A percentile compares a stretch with the other conserved stretches of the same genome.
phyloP scores from a whole-genome alignment of 768 basidiomycete genomes.

The Mycena epipterygia region DNA sequence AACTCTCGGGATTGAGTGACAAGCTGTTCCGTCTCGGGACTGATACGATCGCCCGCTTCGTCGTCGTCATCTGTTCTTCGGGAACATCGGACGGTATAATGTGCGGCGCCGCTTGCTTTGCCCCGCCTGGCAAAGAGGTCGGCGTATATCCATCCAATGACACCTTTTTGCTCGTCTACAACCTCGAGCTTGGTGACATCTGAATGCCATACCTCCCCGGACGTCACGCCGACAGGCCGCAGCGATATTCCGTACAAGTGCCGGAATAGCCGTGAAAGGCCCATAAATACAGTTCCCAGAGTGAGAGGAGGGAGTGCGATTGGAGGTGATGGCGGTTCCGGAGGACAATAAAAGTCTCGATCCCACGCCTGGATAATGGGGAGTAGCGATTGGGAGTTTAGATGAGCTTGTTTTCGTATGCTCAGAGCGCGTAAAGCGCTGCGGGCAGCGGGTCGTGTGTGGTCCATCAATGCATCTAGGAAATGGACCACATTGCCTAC shows the following conservation, averaged over 20 bases:
- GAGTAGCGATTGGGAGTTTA: conserved; percentile 65
- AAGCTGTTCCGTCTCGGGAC: conserved; percentile 54
- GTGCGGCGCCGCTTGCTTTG: conserved; percentile 93
- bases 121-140: conserved; percentile 90
- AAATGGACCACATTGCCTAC: conserved; percentile 91
- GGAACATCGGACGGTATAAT: conserved; percentile 97
- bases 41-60: conserved; percentile 69
- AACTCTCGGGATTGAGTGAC: conserved; percentile 70
- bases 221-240: conserved; percentile 73
- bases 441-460: conserved; percentile 83
- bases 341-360: conserved; percentile 92
- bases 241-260: conserved; percentile 90
- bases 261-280: conserved; percentile 89
- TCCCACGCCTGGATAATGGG: conserved; percentile 96
- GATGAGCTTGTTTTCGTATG: conserved; percentile 81
- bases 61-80: conserved; percentile 94
- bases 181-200: conserved; percentile 95
- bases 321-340: conserved; percentile 81
- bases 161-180: conserved; percentile 87
- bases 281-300: conserved; percentile 92
- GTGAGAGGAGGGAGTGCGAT: conserved; percentile 82
- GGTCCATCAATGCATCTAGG: conserved; percentile 82
- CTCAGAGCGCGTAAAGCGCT: conserved; percentile 77
- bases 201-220: conserved; percentile 91
- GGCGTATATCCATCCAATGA: conserved; percentile 95